Conservation (phyloP, 192 early-diverging fungal genomes). For the Entrophospora sp. region DNA sequence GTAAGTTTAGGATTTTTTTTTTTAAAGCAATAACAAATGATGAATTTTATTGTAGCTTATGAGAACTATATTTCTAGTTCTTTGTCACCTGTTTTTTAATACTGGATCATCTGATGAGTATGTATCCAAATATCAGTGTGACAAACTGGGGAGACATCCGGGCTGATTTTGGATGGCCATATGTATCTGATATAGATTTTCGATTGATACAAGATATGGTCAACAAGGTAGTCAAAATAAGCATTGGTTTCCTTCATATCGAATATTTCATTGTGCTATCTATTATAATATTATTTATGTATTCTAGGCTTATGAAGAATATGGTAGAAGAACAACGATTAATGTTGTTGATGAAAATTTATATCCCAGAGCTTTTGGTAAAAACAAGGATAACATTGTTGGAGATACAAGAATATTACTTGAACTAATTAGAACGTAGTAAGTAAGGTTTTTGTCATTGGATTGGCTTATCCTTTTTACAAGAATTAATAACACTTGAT, state of each 20-base stretch:
- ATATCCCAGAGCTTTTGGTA: neutral
- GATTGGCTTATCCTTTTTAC: neutral
- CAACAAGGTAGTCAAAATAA: neutral
- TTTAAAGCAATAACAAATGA: neutral
- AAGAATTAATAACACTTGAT: neutral
- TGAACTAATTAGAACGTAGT: neutral
- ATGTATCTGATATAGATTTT: neutral
- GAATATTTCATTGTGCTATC: neutral
- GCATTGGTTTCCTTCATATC: neutral
- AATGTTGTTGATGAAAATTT: neutral
- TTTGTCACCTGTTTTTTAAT: neutral
- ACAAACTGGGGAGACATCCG: neutral
- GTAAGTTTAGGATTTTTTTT: neutral
- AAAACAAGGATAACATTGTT: neutral
- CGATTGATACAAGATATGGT: neutral
- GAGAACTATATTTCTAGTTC: neutral
- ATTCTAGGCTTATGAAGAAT: neutral
- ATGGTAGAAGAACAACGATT: neutral
- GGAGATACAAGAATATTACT: neutral
- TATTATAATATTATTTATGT: neutral
- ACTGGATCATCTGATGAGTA: neutral
- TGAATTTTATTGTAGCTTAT: neutral
- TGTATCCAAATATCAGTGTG: neutral
- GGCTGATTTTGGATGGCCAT: neutral
- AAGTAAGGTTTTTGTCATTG: neutral